Evolutionary conservation across 2,329 filamentous ascomycete species (phyloP).

Genomic region (Cladosporium cucumerinum): DNA sequence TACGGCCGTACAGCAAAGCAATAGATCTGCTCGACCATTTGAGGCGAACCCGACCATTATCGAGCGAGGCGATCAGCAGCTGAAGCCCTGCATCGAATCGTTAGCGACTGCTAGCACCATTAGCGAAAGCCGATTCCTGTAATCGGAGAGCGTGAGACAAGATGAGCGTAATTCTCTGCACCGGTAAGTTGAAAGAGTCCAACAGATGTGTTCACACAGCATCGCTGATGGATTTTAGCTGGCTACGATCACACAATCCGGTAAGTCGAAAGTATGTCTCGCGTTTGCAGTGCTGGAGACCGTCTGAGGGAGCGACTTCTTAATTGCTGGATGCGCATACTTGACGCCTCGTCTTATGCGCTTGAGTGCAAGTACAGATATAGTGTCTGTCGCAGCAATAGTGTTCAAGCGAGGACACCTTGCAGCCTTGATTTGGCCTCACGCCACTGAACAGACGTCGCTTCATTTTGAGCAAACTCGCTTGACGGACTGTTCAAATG

Average conservation of each 20-base stretch:
- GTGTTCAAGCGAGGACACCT: not conserved
- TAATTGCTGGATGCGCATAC: not conserved
- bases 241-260: slow-evolving; percentile 75
- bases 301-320: not conserved
- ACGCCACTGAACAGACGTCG: not conserved
- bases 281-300: not conserved
- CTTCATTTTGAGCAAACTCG: not conserved
- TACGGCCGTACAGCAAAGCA: not conserved
- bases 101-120: slow-evolving; percentile 1
- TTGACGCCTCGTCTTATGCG: not conserved
- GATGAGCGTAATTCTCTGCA: slow-evolving; percentile 67
- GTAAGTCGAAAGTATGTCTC: slow-evolving; percentile 42
- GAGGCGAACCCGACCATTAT: not conserved
- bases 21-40: not conserved
- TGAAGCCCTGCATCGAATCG: not conserved
- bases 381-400: not conserved
- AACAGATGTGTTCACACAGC: slow-evolving; percentile 21
- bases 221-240: slow-evolving; percentile 38
- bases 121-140: slow-evolving; percentile 8
- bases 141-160: slow-evolving; percentile 9
- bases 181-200: slow-evolving; percentile 49
- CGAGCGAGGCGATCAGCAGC: not conserved
- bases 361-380: not conserved
- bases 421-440: not conserved
- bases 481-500: not conserved